These are phyloP conservation scores for Boletus eberwhitei DNA, from an alignment of 768 basidiomycete species.

Conservation along the genomic window DNA sequence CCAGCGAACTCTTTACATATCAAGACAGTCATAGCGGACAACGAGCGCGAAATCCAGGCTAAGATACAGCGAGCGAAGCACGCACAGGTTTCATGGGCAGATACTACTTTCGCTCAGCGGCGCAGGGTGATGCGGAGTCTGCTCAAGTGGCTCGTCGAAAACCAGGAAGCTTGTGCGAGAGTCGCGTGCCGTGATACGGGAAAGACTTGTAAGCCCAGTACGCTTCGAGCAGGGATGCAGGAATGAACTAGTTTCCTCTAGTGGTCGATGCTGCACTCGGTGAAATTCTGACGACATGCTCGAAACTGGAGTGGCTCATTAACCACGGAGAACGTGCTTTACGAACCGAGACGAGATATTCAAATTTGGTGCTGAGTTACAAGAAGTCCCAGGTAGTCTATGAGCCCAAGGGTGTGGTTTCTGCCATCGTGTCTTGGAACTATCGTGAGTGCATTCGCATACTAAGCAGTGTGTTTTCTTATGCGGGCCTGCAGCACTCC, in stretches of 20 bases:
- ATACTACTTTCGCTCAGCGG: constrained; percentile 74
- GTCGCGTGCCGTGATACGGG: constrained; percentile 93
- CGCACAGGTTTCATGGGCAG: constrained; percentile 73
- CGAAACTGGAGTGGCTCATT: constrained; percentile 91
- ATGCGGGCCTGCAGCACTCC: constrained; percentile 59
- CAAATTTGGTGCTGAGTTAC: constrained; percentile 67
- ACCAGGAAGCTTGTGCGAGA: constrained; percentile 81
- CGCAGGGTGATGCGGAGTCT: constrained; percentile 82
- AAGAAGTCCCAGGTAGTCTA: constrained; percentile 79
- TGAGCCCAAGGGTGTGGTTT: constrained; percentile 90
- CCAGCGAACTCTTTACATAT: constrained; percentile 86
- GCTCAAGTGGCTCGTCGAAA: constrained; percentile 89
- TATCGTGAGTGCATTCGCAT: constrained; percentile 58
- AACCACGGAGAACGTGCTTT: constrained; percentile 79
- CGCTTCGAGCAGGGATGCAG: background rate
- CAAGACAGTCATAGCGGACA: constrained; percentile 73
- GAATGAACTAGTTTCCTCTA: constrained; percentile 29
- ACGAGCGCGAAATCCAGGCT: constrained; percentile 61
- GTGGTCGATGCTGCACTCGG: constrained; percentile 94
- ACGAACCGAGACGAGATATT: constrained; percentile 64
- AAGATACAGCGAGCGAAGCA: constrained; percentile 64
- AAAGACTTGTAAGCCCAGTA: constrained; percentile 71
- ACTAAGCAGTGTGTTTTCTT: background rate
- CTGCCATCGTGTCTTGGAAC: constrained; percentile 94
- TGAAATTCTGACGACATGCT: constrained; percentile 91